phyloP scores from a whole-genome alignment of 805 yeast genomes.

The Yamadazyma akitaensis region DNA sequence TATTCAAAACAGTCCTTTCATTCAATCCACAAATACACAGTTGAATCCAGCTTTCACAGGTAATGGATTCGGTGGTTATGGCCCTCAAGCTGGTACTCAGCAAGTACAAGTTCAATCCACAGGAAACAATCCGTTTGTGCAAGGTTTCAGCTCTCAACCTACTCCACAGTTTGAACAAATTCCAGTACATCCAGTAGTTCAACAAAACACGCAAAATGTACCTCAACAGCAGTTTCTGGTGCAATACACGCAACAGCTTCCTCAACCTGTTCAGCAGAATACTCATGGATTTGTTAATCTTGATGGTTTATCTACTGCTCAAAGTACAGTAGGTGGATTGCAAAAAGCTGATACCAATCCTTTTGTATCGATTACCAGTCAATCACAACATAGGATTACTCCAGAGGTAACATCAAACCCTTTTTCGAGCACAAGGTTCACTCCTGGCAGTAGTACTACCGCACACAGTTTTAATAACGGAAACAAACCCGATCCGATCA shows the following conservation, averaged over 20 bases:
- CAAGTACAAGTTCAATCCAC: conserved; percentile 16
- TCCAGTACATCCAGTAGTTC: conserved; percentile 11
- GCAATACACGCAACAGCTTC: conserved; percentile 18
- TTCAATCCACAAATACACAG: neutral
- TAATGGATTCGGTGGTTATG: conserved; percentile 58
- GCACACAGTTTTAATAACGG: conserved; percentile 23
- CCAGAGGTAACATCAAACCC: conserved; percentile 40
- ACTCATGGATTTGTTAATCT: neutral
- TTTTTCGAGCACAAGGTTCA: conserved; percentile 39
- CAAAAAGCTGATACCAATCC: conserved; percentile 36
- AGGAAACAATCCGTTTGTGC: conserved; percentile 21
- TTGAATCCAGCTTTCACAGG: conserved; percentile 44
- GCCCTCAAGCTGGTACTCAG: conserved; percentile 25
- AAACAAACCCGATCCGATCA: conserved; percentile 13
- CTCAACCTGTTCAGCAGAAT: conserved; percentile 15
- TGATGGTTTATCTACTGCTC: neutral
- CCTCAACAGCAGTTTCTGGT: conserved; percentile 16
- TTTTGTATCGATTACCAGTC: conserved; percentile 20
- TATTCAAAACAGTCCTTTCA: conserved; percentile 17
- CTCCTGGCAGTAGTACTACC: conserved; percentile 28
- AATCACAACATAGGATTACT: conserved; percentile 1
- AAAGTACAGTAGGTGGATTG: conserved; percentile 14
- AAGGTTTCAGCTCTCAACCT: conserved; percentile 4
- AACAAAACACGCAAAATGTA: conserved; percentile 14
- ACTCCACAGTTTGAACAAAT: conserved; percentile 5